phyloP scores from a whole-genome alignment of 75 land plant species.

The Cupressus sempervirens region DNA sequence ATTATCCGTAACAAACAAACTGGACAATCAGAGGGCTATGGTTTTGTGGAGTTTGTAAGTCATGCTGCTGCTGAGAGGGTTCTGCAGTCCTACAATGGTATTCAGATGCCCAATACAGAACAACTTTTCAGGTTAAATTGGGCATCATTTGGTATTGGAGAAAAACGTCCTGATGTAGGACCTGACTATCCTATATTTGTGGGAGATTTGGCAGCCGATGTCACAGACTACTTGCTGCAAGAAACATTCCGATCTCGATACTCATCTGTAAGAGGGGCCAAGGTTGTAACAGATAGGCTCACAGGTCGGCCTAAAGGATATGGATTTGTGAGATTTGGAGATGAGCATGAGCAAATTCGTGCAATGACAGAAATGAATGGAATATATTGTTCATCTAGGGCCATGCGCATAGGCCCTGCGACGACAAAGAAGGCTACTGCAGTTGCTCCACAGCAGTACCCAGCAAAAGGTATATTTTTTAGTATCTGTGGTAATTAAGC shows the following conservation, averaged over 20 bases:
- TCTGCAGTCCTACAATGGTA: conserved; percentile 76
- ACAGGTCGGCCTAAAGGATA: conserved; percentile 96
- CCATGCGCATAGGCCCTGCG: conserved; percentile 94
- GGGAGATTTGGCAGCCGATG: conserved; percentile 93
- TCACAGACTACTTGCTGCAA: conserved; percentile 82
- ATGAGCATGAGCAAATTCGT: conserved; percentile 70
- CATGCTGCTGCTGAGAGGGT: conserved; percentile 82
- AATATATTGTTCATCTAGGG: conserved; percentile 62
- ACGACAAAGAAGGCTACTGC: conserved; percentile 63
- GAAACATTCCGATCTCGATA: conserved; percentile 74
- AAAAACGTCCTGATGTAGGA: conserved; percentile 62
- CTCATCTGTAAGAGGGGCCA: conserved; percentile 87
- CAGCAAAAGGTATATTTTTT: conserved; percentile 21
- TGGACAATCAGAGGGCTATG: conserved; percentile 77
- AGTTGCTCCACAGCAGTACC: conserved; percentile 18
- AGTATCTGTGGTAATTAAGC: neutral
- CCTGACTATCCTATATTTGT: conserved; percentile 89
- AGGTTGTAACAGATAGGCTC: conserved; percentile 80
- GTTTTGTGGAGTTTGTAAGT: conserved; percentile 79
- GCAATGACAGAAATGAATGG: conserved; percentile 99
- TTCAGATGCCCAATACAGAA: conserved; percentile 72
- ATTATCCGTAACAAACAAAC: conserved; percentile 91
- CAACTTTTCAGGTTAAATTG: conserved; percentile 83
- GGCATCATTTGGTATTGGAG: conserved; percentile 87
- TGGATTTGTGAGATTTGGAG: conserved; percentile 95